A percentile compares a stretch with the other conserved stretches of the same genome.
phyloP scores from a whole-genome alignment of 73 alveolate species.

The Paramecium sonneborni region DNA sequence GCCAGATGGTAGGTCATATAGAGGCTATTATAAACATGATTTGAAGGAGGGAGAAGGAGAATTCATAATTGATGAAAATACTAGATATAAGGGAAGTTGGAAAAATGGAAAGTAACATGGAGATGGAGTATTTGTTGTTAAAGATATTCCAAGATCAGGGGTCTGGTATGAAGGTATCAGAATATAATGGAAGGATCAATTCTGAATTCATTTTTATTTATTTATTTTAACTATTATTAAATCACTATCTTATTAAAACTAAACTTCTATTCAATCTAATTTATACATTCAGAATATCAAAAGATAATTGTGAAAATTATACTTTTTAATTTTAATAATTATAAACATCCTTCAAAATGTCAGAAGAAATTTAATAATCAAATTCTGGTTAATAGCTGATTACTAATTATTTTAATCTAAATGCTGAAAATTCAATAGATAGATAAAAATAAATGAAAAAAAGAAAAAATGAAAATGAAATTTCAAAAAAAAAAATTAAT shows the following conservation, averaged over 20 bases:
- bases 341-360: constrained; percentile 19
- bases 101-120: constrained; percentile 64
- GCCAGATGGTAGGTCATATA: constrained; percentile 60
- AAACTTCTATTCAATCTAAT: too few relatives aligned
- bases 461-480: neutral
- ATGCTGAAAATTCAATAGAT: constrained; percentile 15
- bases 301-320: neutral
- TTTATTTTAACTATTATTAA: neutral
- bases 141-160: neutral
- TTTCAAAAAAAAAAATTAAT: neutral
- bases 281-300: too few relatives aligned
- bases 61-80: neutral
- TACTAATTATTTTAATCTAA: neutral
- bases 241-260: too few relatives aligned
- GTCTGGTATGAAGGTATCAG: constrained; percentile 47
- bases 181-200: constrained; percentile 26
- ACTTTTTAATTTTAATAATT: neutral
- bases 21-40: constrained; percentile 29
- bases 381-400: neutral
- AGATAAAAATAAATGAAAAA: neutral
- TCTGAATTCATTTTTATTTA: neutral
- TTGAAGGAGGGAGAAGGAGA: constrained; percentile 66
- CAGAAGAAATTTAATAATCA: constrained; percentile 22
- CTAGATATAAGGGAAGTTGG: constrained; percentile 65
- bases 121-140: constrained; percentile 15